Conservation (phyloP, 2,329 filamentous ascomycete genomes). For the Cladobotryum mycophilum region DNA sequence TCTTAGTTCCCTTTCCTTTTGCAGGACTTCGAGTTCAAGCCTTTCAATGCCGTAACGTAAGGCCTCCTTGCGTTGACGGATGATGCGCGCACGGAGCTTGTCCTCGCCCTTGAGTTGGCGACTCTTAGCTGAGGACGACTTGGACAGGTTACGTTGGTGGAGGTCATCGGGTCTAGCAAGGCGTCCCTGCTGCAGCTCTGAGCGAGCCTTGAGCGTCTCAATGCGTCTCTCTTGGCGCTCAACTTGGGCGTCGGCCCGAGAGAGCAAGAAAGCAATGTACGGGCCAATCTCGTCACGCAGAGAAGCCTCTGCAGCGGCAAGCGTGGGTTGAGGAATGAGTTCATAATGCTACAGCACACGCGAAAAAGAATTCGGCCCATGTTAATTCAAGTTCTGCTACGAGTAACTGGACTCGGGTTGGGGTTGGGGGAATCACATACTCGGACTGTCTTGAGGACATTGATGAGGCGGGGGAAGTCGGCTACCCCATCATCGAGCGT, state of each 20-base stretch:
- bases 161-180: slow-evolving; percentile 28
- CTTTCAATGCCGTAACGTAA: slow-evolving; percentile 82
- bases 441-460: slow-evolving; percentile 52
- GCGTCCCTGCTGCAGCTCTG: slow-evolving; percentile 74
- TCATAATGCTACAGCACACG: slow-evolving; percentile 70
- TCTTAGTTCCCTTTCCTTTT: slow-evolving; percentile 58
- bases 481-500: slow-evolving; percentile 50
- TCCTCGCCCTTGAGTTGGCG: slow-evolving; percentile 47
- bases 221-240: slow-evolving; percentile 78
- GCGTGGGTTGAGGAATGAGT: slow-evolving; percentile 76
- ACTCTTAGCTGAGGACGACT: background rate
- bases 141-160: background rate
- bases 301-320: slow-evolving; percentile 74
- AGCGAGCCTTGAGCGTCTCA: slow-evolving; percentile 74
- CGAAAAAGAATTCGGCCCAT: background rate
- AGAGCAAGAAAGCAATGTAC: slow-evolving; percentile 71
- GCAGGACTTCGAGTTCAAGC: slow-evolving; percentile 77
- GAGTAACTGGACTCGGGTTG: background rate
- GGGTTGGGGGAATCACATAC: slow-evolving; percentile 31
- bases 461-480: slow-evolving; percentile 51
- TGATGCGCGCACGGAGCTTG: slow-evolving; percentile 48
- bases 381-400: slow-evolving; percentile 1
- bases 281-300: slow-evolving; percentile 87
- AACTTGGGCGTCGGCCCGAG: slow-evolving; percentile 75
- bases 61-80: slow-evolving; percentile 76